Evolutionary conservation across 164 flowering plant genomes (phyloP).

Genomic region (Vitis rotundifolia): DNA sequence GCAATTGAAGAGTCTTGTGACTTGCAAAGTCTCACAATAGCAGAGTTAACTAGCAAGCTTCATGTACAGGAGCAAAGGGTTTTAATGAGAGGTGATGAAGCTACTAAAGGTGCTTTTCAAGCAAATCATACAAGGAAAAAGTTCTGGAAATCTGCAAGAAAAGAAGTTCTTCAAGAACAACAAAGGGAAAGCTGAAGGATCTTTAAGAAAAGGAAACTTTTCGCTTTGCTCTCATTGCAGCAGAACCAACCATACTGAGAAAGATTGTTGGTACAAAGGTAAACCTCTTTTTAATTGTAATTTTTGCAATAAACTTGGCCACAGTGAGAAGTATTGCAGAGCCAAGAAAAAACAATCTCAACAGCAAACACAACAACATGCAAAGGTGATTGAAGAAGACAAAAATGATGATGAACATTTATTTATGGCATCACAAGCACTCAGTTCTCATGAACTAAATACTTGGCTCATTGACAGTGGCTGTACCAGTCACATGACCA

Average conservation of each 20-base stretch:
- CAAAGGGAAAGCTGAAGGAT: not conserved
- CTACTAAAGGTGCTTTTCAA: no score
- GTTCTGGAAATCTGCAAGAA: no score
- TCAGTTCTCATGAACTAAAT: no score
- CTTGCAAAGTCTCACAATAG: not conserved
- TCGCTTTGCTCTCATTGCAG: not conserved
- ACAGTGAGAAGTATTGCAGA: not conserved
- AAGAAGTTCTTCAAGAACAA: no score
- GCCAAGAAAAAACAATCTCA: no score
- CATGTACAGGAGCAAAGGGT: not conserved
- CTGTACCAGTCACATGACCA: no score
- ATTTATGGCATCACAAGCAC: no score
- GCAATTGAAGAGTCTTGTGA: no score
- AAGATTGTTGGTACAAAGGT: not conserved
- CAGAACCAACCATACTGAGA: not conserved
- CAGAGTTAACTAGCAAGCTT: not conserved
- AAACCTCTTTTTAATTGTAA: not conserved
- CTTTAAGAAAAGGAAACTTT: not conserved
- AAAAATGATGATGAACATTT: not conserved
- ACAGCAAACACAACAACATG: not conserved
- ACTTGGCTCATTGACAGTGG: no score
- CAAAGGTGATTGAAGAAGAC: not conserved
- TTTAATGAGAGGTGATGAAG: not conserved
- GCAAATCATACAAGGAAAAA: no score
- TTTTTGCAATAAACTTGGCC: not conserved